Base-by-base conservation (phyloP, 1,284 basidiomycete genomes). In the Tilletia indica region DNA sequence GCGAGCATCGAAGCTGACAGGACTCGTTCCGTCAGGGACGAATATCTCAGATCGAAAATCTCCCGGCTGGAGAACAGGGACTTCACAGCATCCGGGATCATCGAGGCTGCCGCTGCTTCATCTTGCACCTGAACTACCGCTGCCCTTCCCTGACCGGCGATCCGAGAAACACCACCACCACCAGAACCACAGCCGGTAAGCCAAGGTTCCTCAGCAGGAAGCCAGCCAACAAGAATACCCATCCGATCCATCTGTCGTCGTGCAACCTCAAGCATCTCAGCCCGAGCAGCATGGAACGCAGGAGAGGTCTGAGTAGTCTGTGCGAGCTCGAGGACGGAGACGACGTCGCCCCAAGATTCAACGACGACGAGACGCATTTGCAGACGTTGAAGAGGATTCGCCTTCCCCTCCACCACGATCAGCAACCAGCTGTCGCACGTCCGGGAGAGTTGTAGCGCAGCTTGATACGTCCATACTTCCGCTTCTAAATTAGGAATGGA, bases 211-310 rank as follows among this genome's bases (percentile, higher is more conserved):
- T 86, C 85, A 1, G 84, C 76, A 1, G 94, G 93, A 49, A 97
- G 86, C 83, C 92, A 90, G 0, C 90, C 90, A 8, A 87, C 85
- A 72, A 86, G 86, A 21, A 93, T 87, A 16, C 94, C 95, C 54
- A 97, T 88, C 68, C 90, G 87, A 80, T 96, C 92, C 48, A 97
- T 88, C 92, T 96, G 77, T 5, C 71, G 72, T 6, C 91, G 88
- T 8, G 93, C 92, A 2, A 94, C 86, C 76, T 95, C 91, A 2
- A 92, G 85, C 42, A 96, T 86, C 81, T 95, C 93, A 6, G 90
- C 93, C 80, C 93, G 93, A 31, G 84, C 82, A 1, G 79, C 73
- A 31, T 85, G 81, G 54, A 81, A 79, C 0, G 78, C 74, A 0
- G 77, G 72, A 72, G 34, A 76, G 74, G 25, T 71, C 58, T 14